A percentile compares a stretch with the other conserved stretches of the same genome.
These are phyloP conservation scores for Fusarium sacchari DNA, from an alignment of 2,329 filamentous ascomycete genomes.

Conservation along the genomic window DNA sequence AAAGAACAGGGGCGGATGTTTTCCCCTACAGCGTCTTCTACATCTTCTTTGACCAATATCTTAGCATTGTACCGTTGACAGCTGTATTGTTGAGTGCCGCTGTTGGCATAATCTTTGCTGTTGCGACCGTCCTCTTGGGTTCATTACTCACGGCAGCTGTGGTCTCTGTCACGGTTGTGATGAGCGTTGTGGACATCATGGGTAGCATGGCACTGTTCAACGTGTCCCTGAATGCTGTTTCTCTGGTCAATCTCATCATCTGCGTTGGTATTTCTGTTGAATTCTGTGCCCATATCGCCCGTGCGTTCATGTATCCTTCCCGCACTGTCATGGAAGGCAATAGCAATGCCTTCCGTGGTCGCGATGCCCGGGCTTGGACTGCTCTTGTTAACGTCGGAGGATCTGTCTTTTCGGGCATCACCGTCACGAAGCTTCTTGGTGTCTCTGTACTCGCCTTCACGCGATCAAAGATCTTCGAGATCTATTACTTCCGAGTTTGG, in stretches of 20 bases:
- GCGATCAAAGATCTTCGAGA: slow-evolving; percentile 97
- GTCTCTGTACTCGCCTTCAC: slow-evolving; percentile 95
- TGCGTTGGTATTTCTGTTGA: slow-evolving; percentile 97
- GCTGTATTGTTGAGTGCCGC: slow-evolving; percentile 83
- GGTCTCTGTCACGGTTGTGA: slow-evolving; percentile 86
- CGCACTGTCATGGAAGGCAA: slow-evolving; percentile 80
- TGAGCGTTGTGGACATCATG: slow-evolving; percentile 94
- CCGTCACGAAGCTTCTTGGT: slow-evolving; percentile 91
- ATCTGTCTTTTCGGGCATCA: slow-evolving; percentile 95
- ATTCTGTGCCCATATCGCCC: slow-evolving; percentile 96
- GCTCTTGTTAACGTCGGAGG: slow-evolving; percentile 94
- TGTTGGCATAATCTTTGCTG: slow-evolving; percentile 83
- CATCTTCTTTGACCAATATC: slow-evolving; percentile 99
- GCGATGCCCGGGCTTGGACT: slow-evolving; percentile 89
- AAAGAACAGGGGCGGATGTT: slow-evolving; percentile 78
- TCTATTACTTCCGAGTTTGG: slow-evolving; percentile 99
- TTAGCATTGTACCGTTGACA: slow-evolving; percentile 83
- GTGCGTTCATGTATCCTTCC: slow-evolving; percentile 94
- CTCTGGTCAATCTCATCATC: slow-evolving; percentile 94
- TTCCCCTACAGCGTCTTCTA: slow-evolving; percentile 99
- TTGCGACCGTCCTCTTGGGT: slow-evolving; percentile 84
- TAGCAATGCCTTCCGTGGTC: slow-evolving; percentile 79
- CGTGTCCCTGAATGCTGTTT: slow-evolving; percentile 94
- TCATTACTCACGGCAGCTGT: slow-evolving; percentile 83
- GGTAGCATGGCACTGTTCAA: slow-evolving; percentile 91